Conservation (phyloP, 768 basidiomycete genomes). For the Russula earlei region DNA sequence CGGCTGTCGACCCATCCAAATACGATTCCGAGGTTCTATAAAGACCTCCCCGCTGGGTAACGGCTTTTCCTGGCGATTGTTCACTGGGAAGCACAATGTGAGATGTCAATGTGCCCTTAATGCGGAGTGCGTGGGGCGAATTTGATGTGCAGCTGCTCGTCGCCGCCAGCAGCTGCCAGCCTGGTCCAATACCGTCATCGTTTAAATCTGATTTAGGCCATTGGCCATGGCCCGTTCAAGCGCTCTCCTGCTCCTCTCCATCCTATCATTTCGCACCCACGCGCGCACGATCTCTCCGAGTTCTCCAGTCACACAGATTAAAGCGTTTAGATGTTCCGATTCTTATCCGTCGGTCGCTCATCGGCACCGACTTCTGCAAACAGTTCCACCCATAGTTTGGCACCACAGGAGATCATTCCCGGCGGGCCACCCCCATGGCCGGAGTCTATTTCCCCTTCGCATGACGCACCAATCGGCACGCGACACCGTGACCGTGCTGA, state of each 20-base stretch:
- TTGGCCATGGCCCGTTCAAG: not conserved
- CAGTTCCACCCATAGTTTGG: not conserved
- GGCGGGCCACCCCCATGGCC: constrained; percentile 7
- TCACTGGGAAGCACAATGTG: too few species aligned
- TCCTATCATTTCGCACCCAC: not conserved
- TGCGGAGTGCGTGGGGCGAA: not conserved
- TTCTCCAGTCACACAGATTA: not conserved
- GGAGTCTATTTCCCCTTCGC: not conserved
- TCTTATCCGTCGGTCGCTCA: not conserved
- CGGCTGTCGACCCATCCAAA: too few species aligned
- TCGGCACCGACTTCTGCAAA: not conserved
- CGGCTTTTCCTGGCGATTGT: too few species aligned
- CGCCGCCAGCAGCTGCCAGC: not conserved
- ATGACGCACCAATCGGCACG: not conserved
- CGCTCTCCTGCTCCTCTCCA: not conserved
- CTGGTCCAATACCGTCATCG: not conserved
- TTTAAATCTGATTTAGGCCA: not conserved
- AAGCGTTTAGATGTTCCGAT: not conserved
- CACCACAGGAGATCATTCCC: not conserved
- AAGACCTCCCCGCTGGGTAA: too few species aligned
- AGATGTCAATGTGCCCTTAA: not conserved
- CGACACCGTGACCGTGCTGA: not conserved
- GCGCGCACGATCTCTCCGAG: not conserved
- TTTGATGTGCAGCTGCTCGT: too few species aligned
- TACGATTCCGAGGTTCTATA: too few species aligned